phyloP scores from a whole-genome alignment of 345 rosid species.

The Pugionium dolabratum region DNA sequence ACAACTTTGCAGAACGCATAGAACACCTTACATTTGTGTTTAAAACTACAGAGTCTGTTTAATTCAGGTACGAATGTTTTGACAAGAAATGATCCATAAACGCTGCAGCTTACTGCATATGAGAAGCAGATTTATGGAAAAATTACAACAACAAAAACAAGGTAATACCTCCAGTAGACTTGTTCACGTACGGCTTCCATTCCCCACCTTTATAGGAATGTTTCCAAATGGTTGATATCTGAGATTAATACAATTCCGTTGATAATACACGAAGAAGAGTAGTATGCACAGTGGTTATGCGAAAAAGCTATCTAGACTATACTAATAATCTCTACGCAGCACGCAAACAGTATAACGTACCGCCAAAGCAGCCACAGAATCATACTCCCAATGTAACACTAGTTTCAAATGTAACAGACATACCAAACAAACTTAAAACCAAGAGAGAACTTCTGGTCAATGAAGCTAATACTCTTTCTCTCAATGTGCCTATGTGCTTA shows the following conservation, averaged over 20 bases:
- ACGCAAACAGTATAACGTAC: not conserved
- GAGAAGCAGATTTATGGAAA: conserved; percentile 4
- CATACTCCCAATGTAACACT: conserved; percentile 15
- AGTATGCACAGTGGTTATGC: not conserved
- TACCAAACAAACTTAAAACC: conserved; percentile 9
- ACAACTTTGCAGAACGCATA: conserved; percentile 7
- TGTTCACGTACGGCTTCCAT: conserved; percentile 78
- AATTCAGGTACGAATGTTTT: not conserved
- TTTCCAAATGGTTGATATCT: conserved; percentile 93
- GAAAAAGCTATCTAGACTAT: not conserved
- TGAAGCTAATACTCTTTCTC: conserved; percentile 22
- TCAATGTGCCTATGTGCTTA: conserved; percentile 2
- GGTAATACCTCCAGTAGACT: conserved; percentile 68
- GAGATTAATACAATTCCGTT: conserved; percentile 30
- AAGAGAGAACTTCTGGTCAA: not conserved
- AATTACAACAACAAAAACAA: not conserved
- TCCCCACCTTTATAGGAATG: conserved; percentile 70
- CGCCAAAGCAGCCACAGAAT: conserved; percentile 20
- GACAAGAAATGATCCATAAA: conserved; percentile 13
- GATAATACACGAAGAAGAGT: conserved; percentile 4
- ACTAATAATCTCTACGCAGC: conserved; percentile 5
- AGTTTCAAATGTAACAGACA: conserved; percentile 4
- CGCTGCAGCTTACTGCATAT: conserved; percentile 3
- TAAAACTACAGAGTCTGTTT: conserved; percentile 1
- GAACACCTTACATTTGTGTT: not conserved